These are phyloP conservation scores for Bipolaris gigantea DNA, from an alignment of 2,329 filamentous ascomycete species.

Conservation along the genomic window DNA sequence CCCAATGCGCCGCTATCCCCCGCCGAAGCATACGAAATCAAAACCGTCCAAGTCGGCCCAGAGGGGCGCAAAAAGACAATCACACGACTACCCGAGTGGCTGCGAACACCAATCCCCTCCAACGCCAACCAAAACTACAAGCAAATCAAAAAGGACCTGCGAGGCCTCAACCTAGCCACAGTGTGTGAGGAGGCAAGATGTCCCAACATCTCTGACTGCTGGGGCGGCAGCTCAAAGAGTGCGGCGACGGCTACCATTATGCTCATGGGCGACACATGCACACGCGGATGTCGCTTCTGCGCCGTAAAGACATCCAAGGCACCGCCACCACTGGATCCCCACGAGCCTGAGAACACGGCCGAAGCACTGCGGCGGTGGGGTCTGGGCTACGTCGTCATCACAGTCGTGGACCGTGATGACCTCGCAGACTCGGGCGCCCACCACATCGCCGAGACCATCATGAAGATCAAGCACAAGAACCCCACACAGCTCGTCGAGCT, in stretches of 20 bases:
- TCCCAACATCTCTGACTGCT: slow-evolving; percentile 97
- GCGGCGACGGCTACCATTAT: slow-evolving; percentile 97
- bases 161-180: slow-evolving; percentile 87
- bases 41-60: slow-evolving; percentile 63
- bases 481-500: slow-evolving; percentile 79
- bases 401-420: slow-evolving; percentile 91
- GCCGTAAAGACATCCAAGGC: slow-evolving; percentile 85
- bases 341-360: slow-evolving; percentile 95
- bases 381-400: slow-evolving; percentile 92
- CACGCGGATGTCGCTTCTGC: slow-evolving; percentile 94
- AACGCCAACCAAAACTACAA: slow-evolving; percentile 84
- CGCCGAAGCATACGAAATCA: slow-evolving; percentile 62
- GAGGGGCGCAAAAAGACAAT: slow-evolving; percentile 66
- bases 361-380: slow-evolving; percentile 93
- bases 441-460: slow-evolving; percentile 92
- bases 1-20: slow-evolving; percentile 47
- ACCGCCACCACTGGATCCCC: slow-evolving; percentile 81
- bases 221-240: slow-evolving; percentile 86
- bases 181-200: slow-evolving; percentile 98
- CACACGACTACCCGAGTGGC: slow-evolving; percentile 83
- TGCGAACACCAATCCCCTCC: slow-evolving; percentile 91
- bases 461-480: slow-evolving; percentile 78
- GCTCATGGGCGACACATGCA: slow-evolving; percentile 99
- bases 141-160: slow-evolving; percentile 89
- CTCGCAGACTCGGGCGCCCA: slow-evolving; percentile 81